phyloP scores from a whole-genome alignment of 805 yeast species.

The Kazachstania taianensis region DNA sequence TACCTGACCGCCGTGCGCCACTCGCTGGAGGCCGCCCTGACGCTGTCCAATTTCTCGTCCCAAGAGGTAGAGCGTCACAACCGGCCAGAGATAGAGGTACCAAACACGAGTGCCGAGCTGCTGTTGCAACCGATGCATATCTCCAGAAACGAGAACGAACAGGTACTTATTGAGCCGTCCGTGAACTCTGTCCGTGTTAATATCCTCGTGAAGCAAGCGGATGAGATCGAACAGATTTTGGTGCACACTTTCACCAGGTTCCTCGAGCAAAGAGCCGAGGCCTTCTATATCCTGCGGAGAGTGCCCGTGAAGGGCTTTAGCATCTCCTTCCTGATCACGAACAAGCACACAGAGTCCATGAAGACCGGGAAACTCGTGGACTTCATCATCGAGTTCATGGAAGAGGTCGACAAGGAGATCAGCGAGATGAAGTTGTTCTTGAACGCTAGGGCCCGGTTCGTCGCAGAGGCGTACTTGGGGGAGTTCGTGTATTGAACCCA shows the following conservation, averaged over 20 bases:
- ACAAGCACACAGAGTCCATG: constrained; percentile 92
- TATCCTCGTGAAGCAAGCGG: constrained; percentile 91
- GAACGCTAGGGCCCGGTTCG: constrained; percentile 95
- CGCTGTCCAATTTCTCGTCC: constrained; percentile 88
- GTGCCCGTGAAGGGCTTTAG: constrained; percentile 86
- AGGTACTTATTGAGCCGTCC: constrained; percentile 85
- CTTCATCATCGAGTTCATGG: constrained; percentile 96
- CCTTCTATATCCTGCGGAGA: constrained; percentile 84
- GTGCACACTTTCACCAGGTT: constrained; percentile 93
- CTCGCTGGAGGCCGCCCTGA: constrained; percentile 86
- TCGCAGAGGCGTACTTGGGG: constrained; percentile 89
- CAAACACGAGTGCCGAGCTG: constrained; percentile 67
- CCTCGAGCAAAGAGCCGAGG: constrained; percentile 90
- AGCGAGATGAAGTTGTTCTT: constrained; percentile 95
- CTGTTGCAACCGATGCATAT: constrained; percentile 81
- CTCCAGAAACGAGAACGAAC: constrained; percentile 88
- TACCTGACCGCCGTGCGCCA: constrained; percentile 88
- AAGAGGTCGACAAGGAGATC: constrained; percentile 96
- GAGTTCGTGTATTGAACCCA: constrained; percentile 65
- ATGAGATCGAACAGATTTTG: constrained; percentile 88
- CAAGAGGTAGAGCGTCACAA: constrained; percentile 95
- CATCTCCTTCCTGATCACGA: constrained; percentile 85
- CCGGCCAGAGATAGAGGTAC: constrained; percentile 89
- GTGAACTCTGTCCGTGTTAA: constrained; percentile 87
- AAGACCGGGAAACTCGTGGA: constrained; percentile 91